phyloP scores from a whole-genome alignment of 2,329 filamentous ascomycete genomes.

The Phoma sp. region DNA sequence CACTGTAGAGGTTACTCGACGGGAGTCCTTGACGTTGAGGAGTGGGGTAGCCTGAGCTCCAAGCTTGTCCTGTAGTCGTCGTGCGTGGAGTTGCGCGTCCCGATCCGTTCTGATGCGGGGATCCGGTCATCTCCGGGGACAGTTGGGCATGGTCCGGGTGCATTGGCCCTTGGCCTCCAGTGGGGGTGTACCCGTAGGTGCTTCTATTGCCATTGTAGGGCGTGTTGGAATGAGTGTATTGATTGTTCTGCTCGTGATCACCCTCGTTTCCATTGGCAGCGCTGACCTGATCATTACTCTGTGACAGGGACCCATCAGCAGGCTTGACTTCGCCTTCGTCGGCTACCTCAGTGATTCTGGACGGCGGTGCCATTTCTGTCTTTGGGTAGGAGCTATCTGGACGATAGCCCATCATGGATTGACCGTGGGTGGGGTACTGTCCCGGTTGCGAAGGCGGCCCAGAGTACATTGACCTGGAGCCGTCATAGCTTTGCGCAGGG shows the following conservation, averaged over 20 bases:
- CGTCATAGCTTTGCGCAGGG: conserved; percentile 74
- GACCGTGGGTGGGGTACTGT: conserved; percentile 69
- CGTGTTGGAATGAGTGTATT: conserved; percentile 83
- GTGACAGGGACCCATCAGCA: conserved; percentile 63
- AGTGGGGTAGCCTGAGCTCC: conserved; percentile 74
- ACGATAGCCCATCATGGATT: conserved; percentile 69
- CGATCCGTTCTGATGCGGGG: conserved; percentile 80
- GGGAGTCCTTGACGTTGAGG: conserved; percentile 73
- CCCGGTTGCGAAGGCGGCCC: conserved; percentile 69
- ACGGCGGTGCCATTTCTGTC: conserved; percentile 86
- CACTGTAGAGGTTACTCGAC: conserved; percentile 84
- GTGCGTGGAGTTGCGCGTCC: conserved; percentile 87
- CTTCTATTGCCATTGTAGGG: conserved; percentile 74
- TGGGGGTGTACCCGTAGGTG: conserved; percentile 77
- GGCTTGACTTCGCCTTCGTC: conserved; percentile 69
- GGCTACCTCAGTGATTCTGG: conserved; percentile 65
- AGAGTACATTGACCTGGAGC: conserved; percentile 78
- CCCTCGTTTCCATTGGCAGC: conserved; percentile 67
- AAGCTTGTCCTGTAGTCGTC: conserved; percentile 72
- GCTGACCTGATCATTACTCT: conserved; percentile 57
- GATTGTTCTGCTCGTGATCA: conserved; percentile 77
- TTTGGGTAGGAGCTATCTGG: conserved; percentile 66
- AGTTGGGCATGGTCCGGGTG: conserved; percentile 77
- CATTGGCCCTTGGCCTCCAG: conserved; percentile 68
- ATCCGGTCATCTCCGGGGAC: conserved; percentile 81